Evolutionary conservation across 225 moss, liverwort and hornwort species (phyloP), one percentile per base, ranked within the genome.

Genomic region (Polytrichum formosum): DNA sequence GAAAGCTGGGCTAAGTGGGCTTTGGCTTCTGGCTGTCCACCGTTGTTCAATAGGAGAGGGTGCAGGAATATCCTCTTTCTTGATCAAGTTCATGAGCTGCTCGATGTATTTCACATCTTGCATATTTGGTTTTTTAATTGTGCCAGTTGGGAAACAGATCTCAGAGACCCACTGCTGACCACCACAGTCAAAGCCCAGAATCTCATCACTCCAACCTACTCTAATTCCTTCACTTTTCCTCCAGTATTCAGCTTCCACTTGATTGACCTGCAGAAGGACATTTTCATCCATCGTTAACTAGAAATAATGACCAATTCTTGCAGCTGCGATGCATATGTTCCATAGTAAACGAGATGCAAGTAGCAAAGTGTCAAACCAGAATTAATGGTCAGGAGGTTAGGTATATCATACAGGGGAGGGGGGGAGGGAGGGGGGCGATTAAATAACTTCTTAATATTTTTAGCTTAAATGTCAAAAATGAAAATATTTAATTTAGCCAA

Each of bases 151-250:
- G 63, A 98, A 94, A 61, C 89, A 83, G 64, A 90, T 75, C 77
- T 98, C 98, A 18, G 98, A 94, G 63, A 98, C 98, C 98, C 98
- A 98, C 80, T 98, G 98, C 81, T 94, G 80, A 28, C 98, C 98
- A 68, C 98, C 98, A 67, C 98, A 98, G 65, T 98, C 98, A 69
- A 98, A 98, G 26, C 98, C 90, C 77, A 98, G 61, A 55, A 98
- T 89, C 68, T 98, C 94, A 73, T 98, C 98, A 77, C 92, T 98
- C 90, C 94, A 98, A 19, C 94, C 98, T 53, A 83, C 79, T 80
- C 94, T 77, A 37, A 81, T 91, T 70, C 94, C 92, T 77, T 94
- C 90, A 33, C 85, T 92, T 66, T 74, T 91, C 82, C 79, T 92
- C 98, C 98, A 98, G 60, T 81, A 98, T 35, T 94, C 85, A 0